Percentiles rank a stretch among this genome's conserved stretches.
Conservation (phyloP, 345 rosid species). For the Hibiscus tridactylites region DNA sequence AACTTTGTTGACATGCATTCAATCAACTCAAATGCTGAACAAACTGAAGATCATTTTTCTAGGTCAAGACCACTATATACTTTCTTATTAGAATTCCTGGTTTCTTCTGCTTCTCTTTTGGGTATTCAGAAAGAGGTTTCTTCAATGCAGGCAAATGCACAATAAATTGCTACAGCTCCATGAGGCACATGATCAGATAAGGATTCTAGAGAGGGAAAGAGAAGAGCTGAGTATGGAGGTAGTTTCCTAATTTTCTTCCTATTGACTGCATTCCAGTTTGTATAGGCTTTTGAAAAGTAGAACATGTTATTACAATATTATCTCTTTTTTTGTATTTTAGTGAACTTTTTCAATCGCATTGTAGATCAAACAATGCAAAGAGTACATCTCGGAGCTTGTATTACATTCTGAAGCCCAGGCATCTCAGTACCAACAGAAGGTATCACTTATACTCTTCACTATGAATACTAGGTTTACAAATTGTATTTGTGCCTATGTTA, state of each 20-base stretch:
- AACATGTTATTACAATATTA: not conserved
- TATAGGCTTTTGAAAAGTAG: not conserved
- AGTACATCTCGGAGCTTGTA: slow-evolving; percentile 65
- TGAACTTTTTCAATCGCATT: slow-evolving; percentile 18
- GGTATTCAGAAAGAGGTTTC: slow-evolving; percentile 2
- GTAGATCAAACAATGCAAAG: slow-evolving; percentile 68
- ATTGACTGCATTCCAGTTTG: slow-evolving; percentile 2
- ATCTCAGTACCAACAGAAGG: slow-evolving; percentile 79
- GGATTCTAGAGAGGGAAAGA: slow-evolving; percentile 48
- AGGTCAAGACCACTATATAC: slow-evolving; percentile 31
- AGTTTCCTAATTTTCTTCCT: slow-evolving; percentile 6
- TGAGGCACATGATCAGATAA: slow-evolving; percentile 38
- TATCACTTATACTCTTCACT: slow-evolving; percentile 16
- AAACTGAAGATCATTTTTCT: slow-evolving; percentile 34
- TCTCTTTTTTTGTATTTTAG: not conserved
- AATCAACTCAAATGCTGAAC: slow-evolving; percentile 21
- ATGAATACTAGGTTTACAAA: not conserved
- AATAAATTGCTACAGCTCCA: slow-evolving; percentile 37
- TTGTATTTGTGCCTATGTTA: not conserved
- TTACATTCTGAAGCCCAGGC: slow-evolving; percentile 95
- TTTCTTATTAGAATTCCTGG: slow-evolving; percentile 12
- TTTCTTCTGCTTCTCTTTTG: slow-evolving; percentile 12
- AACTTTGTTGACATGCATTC: slow-evolving; percentile 40
- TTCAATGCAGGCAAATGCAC: slow-evolving; percentile 29
- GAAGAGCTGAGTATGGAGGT: slow-evolving; percentile 69